phyloP scores from a whole-genome alignment of 257 asterid species.

The Fraxinus pennsylvanica region DNA sequence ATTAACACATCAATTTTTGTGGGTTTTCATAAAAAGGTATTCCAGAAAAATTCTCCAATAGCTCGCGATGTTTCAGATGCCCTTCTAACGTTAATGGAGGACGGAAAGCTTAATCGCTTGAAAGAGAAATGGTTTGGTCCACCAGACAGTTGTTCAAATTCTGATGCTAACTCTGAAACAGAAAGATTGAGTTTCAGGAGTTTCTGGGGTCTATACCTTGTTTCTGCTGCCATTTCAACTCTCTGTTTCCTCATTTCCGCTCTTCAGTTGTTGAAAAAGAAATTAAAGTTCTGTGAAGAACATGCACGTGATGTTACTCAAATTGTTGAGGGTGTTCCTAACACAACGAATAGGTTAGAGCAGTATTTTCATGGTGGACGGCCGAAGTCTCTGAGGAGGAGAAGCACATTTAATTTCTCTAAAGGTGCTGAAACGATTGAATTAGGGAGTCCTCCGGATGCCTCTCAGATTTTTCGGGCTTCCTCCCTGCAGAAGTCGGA shows the following conservation, averaged over 20 bases:
- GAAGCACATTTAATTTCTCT: neutral
- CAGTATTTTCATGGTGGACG: neutral
- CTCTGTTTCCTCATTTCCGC: conserved; percentile 31
- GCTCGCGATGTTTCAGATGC: conserved; percentile 41
- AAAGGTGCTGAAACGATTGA: neutral
- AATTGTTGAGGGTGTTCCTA: neutral
- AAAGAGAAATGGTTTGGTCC: conserved; percentile 28
- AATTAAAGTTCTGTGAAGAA: neutral
- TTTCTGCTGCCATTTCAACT: conserved; percentile 32
- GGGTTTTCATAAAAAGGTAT: conserved; percentile 25
- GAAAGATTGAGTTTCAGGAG: conserved; percentile 34
- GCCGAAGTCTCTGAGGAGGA: neutral
- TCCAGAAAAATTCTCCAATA: conserved; percentile 42
- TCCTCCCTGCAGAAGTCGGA: neutral
- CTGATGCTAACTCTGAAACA: conserved; percentile 7
- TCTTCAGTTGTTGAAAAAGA: conserved; percentile 3
- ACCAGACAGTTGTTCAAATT: conserved; percentile 23
- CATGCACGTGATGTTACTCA: neutral
- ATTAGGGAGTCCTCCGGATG: neutral
- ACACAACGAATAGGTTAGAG: neutral
- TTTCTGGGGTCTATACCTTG: conserved; percentile 43
- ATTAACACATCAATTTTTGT: neutral
- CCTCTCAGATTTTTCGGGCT: neutral
- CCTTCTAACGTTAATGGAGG: conserved; percentile 32
- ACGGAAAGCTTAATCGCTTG: conserved; percentile 26